phyloP scores from a whole-genome alignment of 305 asterid genomes.

The Solanum aculeatissimum region DNA sequence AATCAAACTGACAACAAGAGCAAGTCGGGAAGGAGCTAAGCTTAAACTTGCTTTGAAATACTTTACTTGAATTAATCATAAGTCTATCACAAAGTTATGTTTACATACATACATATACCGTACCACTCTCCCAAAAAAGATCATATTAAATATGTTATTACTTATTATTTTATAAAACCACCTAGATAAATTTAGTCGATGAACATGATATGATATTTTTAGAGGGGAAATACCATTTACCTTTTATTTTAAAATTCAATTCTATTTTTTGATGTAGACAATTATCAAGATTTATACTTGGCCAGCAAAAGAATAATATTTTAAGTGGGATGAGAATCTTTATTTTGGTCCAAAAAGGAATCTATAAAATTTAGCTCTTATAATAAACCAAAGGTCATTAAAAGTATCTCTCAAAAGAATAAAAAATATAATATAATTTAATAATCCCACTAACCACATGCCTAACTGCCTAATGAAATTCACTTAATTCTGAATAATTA shows the following conservation, averaged over 20 bases:
- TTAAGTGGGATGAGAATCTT: background rate
- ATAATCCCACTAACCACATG: background rate
- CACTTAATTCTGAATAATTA: background rate
- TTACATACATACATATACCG: background rate
- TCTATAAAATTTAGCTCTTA: background rate
- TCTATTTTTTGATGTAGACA: background rate
- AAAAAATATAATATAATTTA: background rate
- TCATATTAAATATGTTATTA: background rate
- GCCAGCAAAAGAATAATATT: background rate
- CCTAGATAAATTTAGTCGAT: background rate
- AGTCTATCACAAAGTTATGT: background rate
- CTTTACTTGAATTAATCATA: background rate
- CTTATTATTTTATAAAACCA: background rate
- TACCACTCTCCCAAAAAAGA: background rate
- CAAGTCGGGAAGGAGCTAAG: too few relatives aligned
- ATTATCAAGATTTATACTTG: background rate
- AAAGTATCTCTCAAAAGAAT: background rate
- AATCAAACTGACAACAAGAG: too few relatives aligned
- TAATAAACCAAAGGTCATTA: background rate
- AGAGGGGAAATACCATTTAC: background rate
- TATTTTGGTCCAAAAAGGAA: background rate
- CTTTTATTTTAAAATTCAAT: background rate
- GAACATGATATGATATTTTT: background rate
- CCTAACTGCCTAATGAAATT: background rate
- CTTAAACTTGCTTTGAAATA: background rate